phyloP scores from a whole-genome alignment of 495 filamentous ascomycete genomes.

The Mycothermus thermophilus region DNA sequence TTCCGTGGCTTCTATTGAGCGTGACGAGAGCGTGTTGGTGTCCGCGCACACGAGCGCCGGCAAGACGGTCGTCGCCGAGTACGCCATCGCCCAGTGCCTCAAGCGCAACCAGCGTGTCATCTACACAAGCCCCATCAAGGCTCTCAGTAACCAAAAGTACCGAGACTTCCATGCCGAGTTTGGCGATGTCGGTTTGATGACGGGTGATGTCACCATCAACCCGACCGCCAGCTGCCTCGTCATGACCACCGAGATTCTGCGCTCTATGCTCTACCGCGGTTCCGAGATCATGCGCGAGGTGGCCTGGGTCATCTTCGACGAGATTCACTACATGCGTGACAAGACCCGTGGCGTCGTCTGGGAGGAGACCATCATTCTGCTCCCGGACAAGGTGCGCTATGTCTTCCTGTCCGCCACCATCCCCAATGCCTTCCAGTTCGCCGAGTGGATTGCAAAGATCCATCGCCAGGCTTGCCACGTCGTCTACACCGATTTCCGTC shows the following conservation, averaged over 20 bases:
- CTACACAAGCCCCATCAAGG: constrained; percentile 98
- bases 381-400: constrained; percentile 96
- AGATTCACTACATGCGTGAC: constrained; percentile 97
- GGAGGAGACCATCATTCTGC: constrained; percentile 96
- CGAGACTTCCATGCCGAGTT: constrained; percentile 91
- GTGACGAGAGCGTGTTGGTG: constrained; percentile 89
- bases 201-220: constrained; percentile 97
- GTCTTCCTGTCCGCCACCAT: constrained; percentile 98
- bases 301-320: constrained; percentile 93
- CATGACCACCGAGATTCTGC: constrained; percentile 98
- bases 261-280: constrained; percentile 94
- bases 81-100: constrained; percentile 94
- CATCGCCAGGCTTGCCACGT: constrained; percentile 95
- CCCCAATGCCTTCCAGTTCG: constrained; percentile 97
- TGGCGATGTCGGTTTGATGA: constrained; percentile 96
- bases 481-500: constrained; percentile 95
- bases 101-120: constrained; percentile 96
- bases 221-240: constrained; percentile 94
- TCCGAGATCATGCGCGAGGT: constrained; percentile 99
- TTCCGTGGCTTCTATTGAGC: constrained; percentile 82
- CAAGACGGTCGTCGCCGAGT: constrained; percentile 96
- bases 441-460: constrained; percentile 95
- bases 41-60: constrained; percentile 96
- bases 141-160: constrained; percentile 96
- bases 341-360: constrained; percentile 89